Base-by-base conservation (phyloP, 768 basidiomycete species). In the Podaxis carcinomalis region DNA sequence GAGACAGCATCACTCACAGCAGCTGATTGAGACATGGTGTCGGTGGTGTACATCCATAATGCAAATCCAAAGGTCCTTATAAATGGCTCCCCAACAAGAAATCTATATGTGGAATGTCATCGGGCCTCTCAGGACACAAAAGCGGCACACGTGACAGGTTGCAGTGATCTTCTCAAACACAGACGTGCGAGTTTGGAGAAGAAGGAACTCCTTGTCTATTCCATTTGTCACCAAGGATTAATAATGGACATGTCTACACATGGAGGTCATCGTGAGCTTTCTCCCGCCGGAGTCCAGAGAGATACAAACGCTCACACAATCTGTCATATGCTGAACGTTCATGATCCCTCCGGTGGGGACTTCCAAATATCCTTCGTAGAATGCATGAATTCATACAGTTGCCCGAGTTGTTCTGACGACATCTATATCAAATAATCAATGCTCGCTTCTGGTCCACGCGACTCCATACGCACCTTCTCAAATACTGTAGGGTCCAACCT, bases 371-470 rank as follows among this genome's bases (percentile, higher is more conserved):
- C 89, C 69, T 91, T 93, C 0, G 93, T 88, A 2, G 88, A 91
- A 63, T 92, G 88, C 93, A 96, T 94, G 63, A 99, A 81, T 70
- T 98, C 95, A 69, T 97, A 93, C 44, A 99, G 74, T 72, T 98
- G 96, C 0, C 92, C 92, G 3, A 98, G 78, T 70, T 99, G 96
- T 70, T 96, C 93, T 35, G 78, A 73, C 19, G 93, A 95, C 86
- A 95, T 89, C 93, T 95, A 60, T 25, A 6, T 27, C 53, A 53
- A 46, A 58, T 23, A 25, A 25, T 36, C 21, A 59, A 52, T 13
- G 40, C 39, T 32, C 21, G 51, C 39, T 53, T 54, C 42, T 47
- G 37, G 51, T 14, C 47, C 44, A 21, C 35, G 19, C 57, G 11
- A 60, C 36, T 23, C 36, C 44, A n/a, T 19, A 37, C 56, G 44